Conservation (phyloP, 495 filamentous ascomycete species). For the Cudoniella acicularis region DNA sequence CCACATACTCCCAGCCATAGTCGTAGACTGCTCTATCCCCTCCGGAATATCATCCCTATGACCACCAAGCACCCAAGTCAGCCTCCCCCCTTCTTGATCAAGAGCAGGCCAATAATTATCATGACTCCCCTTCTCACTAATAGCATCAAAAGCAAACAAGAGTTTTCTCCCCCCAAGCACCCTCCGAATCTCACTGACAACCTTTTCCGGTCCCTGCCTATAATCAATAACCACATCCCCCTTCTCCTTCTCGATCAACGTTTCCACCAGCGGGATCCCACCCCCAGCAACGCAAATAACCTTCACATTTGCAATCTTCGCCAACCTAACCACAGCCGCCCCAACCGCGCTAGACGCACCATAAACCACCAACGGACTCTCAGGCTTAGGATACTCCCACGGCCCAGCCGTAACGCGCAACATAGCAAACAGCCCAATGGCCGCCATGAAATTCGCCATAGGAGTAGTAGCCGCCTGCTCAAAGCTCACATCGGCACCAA, state of each 20-base stretch:
- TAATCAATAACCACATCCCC: constrained; percentile 72
- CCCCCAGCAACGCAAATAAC: constrained; percentile 66
- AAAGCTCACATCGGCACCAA: constrained; percentile 57
- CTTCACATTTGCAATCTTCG: constrained; percentile 59
- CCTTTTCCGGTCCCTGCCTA: constrained; percentile 49
- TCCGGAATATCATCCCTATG: constrained; percentile 31
- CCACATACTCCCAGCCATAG: constrained; percentile 47
- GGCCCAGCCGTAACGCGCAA: constrained; percentile 61
- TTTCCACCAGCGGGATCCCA: constrained; percentile 43
- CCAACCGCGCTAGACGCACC: constrained; percentile 66
- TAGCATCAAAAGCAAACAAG: constrained; percentile 55
- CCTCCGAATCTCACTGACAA: constrained; percentile 44
- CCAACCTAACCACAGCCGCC: constrained; percentile 61
- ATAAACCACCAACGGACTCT: constrained; percentile 49
- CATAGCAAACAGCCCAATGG: constrained; percentile 52
- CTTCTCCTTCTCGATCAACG: constrained; percentile 54
- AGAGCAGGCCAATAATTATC: constrained; percentile 42
- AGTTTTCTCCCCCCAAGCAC: constrained; percentile 34
- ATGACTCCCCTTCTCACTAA: constrained; percentile 44
- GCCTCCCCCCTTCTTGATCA: constrained; percentile 40
- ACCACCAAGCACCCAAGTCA: constrained; percentile 44
- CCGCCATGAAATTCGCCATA: constrained; percentile 67
- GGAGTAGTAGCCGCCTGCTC: constrained; percentile 69
- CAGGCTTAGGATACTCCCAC: constrained; percentile 42
- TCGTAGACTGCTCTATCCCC: constrained; percentile 27